Evolutionary conservation across 495 filamentous ascomycete genomes (phyloP).

Genomic region (Pseudevernia furfuracea): DNA sequence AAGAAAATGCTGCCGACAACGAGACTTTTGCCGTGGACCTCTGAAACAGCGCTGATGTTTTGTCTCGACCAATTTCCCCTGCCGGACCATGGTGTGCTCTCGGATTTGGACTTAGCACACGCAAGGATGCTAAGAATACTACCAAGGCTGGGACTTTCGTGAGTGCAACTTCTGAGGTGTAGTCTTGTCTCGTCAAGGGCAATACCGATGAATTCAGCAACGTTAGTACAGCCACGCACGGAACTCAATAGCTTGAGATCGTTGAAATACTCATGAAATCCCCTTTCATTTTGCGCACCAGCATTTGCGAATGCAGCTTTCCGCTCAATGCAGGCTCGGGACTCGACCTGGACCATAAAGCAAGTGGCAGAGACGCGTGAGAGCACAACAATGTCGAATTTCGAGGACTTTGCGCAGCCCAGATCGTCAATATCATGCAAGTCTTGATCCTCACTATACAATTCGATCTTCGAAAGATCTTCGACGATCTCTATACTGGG

Average conservation of each 20-base stretch:
- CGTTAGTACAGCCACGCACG: neutral
- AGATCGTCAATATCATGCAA: constrained; percentile 3
- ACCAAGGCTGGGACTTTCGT: constrained; percentile 2
- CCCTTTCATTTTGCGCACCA: neutral
- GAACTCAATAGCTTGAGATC: neutral
- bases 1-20: neutral
- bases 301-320: neutral
- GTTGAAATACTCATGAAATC: neutral
- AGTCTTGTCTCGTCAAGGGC: constrained; percentile 1
- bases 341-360: neutral
- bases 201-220: neutral
- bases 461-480: neutral
- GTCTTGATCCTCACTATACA: neutral
- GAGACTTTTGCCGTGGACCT: constrained; percentile 2
- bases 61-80: neutral
- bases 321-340: neutral
- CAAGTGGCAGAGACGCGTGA: neutral
- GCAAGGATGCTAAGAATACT: neutral
- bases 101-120: neutral
- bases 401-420: neutral
- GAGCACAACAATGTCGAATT: neutral
- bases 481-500: neutral
- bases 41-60: neutral
- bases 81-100: neutral
- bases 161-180: neutral